Base-by-base conservation (phyloP, 2,329 filamentous ascomycete species). In the Fusarium vanettenii region DNA sequence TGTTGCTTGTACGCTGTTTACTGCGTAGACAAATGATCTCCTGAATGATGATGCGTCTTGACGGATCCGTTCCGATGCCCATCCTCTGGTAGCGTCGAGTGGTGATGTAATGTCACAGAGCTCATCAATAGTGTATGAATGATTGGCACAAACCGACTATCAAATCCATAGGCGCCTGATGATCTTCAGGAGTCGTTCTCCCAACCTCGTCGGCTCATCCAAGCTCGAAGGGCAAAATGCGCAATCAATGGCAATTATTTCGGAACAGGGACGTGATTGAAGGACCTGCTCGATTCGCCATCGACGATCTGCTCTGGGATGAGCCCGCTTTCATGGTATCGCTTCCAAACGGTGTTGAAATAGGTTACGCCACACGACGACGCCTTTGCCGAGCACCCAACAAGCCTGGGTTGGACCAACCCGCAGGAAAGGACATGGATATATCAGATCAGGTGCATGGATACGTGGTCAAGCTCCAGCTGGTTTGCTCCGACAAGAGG, bases 101-200 rank as follows among this genome's bases (percentile, higher is more conserved):
- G 66, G 74, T 78, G 69, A 77, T 77, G 66, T 71, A 72, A 75
- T 66, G 64, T 31, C 29, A 69, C 39, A 67, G 60, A 50, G 22
- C 18, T 55, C 48, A 60, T 45, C 43, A 25, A 60, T 60, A 50
- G 56, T 60, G 25, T 35, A 50, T 52, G 52, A 59, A 71, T 66
- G 35, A 69, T 70, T 71, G 65, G 70, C 50, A 35, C 31, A 39
- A 59, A 27, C 45, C 60, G 64, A 60, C 35, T 27, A 64, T 65
- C 59, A 35, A 56, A 56, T 35, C 59, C 64, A 45, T 27, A 66
- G 45, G 37, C 37, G 45, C 65, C 59, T 57, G 43, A 59, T 33
- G 48, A 71, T 68, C 59, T 65, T 59, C 27, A 68, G 60, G 57
- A 64, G 39, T 59, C 27, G 41, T 55, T 33, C 60, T 39, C 56